Evolutionary conservation across 108 stramenopile species (phyloP).

Genomic region (Fragilaria crotonensis): DNA sequence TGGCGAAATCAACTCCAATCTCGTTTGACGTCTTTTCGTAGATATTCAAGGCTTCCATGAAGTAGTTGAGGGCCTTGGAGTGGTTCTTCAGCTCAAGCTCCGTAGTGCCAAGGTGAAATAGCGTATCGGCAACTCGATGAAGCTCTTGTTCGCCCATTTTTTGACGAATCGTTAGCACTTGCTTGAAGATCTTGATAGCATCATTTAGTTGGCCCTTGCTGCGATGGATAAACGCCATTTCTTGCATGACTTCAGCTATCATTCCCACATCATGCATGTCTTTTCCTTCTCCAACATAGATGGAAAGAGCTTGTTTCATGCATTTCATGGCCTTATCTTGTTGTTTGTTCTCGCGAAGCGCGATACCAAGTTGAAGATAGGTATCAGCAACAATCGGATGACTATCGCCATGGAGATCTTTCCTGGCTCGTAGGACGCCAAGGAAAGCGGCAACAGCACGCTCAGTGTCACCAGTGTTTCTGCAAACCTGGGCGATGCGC

Average conservation of each 20-base stretch:
- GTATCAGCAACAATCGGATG: constrained; percentile 41
- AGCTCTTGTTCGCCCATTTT: constrained; percentile 41
- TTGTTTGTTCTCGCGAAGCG: constrained; percentile 38
- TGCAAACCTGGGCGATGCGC: constrained; percentile 40
- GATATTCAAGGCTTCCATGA: constrained; percentile 44
- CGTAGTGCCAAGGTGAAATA: constrained; percentile 40
- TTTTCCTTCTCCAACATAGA: constrained; percentile 43
- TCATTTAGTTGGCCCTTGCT: constrained; percentile 23
- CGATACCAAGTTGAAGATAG: constrained; percentile 41
- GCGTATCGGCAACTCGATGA: constrained; percentile 32
- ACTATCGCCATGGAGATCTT: constrained; percentile 25
- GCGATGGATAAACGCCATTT: constrained; percentile 43
- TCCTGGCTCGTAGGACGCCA: constrained; percentile 43
- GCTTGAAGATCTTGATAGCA: constrained; percentile 44
- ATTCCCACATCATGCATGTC: constrained; percentile 42
- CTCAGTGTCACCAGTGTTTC: constrained; percentile 38
- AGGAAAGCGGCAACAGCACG: constrained; percentile 48
- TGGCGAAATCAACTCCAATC: constrained; percentile 30
- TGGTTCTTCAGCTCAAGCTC: constrained; percentile 44
- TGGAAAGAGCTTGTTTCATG: constrained; percentile 52
- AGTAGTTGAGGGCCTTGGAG: constrained; percentile 37
- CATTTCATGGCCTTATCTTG: constrained; percentile 54
- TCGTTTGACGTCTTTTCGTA: constrained; percentile 24
- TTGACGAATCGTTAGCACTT: constrained; percentile 44
- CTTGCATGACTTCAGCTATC: constrained; percentile 62